Evolutionary conservation across 2,329 filamentous ascomycete genomes (phyloP), one percentile per base, ranked within the genome.

Genomic region (Dactylellina leptospora): DNA sequence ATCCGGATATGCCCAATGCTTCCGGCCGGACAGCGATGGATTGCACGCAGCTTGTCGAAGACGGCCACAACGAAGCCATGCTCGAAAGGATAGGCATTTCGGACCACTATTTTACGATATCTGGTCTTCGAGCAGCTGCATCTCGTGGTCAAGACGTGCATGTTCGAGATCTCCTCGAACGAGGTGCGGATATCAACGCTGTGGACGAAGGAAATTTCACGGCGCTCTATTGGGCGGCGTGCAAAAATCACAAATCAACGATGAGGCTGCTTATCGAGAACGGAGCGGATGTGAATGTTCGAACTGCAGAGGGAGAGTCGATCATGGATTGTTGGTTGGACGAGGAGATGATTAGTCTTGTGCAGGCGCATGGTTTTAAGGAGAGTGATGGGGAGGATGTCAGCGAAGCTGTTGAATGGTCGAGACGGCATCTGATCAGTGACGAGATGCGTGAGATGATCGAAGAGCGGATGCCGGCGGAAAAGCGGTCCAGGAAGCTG

Each of bases 111-210:
- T 36, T 38, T 6, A 36, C 28, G 3, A 10, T 54, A n/a, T 30
- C 28, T 2, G 50, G 50, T 16, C 30, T 54, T 16, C 50, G 50
- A 2, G 5, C 25, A 1, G 50, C 28, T 18, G 50, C 50, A 4
- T n/a, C 28, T 10, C 25, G 30, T 5, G 50, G n/a, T 22, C 50
- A 20, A 13, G 20, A 54, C n/a, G 50, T 54, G 25, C 50, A 54
- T 11, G n/a, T 54, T 38, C n/a, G 50, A 54, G 50, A 38, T 25
- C 50, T 54, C 13, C 50, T 54, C 30, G 50, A 54, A 10, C 50
- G 28, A n/a, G 50, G 50, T 1, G 50, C 50, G 11, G 50, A 54
- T 36, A 54, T 54, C 16, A 54, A 54, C 23, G 50, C n/a, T n/a
- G 40, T 10, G 3, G 50, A 54, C 10, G 50, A 54, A 13, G 50